A percentile compares a stretch with the other conserved stretches of the same genome.
Conservation (phyloP, 1,284 basidiomycete genomes). For the Apiotrichum mycotoxinovorans region DNA sequence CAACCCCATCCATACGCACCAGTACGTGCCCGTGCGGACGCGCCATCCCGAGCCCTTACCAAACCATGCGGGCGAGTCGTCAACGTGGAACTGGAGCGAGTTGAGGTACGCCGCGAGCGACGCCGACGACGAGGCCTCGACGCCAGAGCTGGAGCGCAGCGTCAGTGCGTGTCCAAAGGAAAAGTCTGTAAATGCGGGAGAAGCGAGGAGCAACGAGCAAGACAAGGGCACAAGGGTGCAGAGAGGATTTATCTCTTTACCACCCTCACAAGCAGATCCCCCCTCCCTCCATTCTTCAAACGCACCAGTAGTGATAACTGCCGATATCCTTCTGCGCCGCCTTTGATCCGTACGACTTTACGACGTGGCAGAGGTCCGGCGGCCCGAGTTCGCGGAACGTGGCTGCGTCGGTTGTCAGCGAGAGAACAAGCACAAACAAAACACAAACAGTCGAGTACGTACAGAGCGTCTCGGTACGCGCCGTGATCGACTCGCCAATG, state of each 20-base stretch:
- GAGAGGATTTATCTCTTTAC: no score
- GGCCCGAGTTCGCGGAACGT: constrained; percentile 96
- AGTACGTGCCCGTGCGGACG: constrained; percentile 89
- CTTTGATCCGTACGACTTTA: constrained; percentile 77
- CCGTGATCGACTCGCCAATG: constrained; percentile 81
- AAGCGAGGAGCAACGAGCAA: no score
- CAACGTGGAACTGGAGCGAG: constrained; percentile 90
- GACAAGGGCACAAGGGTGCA: no score
- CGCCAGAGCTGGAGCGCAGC: constrained; percentile 73
- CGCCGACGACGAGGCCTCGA: constrained; percentile 95
- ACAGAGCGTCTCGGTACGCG: constrained; percentile 90
- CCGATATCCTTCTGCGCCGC: constrained; percentile 82
- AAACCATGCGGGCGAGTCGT: constrained; percentile 90
- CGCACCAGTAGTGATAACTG: constrained; percentile 76
- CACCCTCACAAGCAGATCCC: no score
- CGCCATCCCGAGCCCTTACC: constrained; percentile 83
- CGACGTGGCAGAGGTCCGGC: constrained; percentile 92
- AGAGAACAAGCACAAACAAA: neutral
- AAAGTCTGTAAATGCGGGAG: no score
- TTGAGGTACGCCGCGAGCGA: constrained; percentile 98
- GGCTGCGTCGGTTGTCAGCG: no score
- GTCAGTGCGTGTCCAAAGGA: neutral
- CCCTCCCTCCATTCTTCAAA: no score
- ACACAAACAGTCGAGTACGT: constrained; percentile 43
- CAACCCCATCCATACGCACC: constrained; percentile 57